phyloP scores from a whole-genome alignment of 83 land plant species.

The Picea engelmannii region DNA sequence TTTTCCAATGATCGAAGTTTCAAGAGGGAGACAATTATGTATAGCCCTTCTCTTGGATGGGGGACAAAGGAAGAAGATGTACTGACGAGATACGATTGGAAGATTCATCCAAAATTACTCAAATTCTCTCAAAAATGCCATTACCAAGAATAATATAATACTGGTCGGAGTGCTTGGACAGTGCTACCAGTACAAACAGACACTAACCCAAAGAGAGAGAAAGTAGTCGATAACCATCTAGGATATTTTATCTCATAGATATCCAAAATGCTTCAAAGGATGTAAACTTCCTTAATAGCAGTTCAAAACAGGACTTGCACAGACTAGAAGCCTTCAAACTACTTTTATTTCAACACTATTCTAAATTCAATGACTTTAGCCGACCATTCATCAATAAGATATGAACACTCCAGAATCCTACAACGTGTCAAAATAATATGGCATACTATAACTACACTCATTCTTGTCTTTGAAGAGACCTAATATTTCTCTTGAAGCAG shows the following conservation, averaged over 20 bases:
- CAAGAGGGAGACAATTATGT: too few species aligned
- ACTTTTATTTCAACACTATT: background rate
- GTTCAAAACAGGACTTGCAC: background rate
- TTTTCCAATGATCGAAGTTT: too few species aligned
- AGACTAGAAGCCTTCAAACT: background rate
- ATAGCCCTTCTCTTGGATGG: too few species aligned
- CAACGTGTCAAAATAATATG: background rate
- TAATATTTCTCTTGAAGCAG: background rate
- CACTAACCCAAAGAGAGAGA: too few species aligned
- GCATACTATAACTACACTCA: conserved; percentile 12
- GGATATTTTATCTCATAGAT: background rate
- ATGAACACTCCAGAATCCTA: conserved; percentile 5
- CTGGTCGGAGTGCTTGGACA: background rate
- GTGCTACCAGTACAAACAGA: background rate
- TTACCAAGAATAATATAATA: conserved; percentile 9
- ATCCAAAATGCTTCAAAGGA: background rate
- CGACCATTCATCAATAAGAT: background rate
- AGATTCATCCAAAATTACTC: background rate
- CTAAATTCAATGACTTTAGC: background rate
- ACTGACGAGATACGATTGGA: too few species aligned
- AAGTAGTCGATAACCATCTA: background rate
- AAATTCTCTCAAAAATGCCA: background rate
- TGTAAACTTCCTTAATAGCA: background rate
- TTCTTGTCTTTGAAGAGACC: background rate
- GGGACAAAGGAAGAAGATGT: too few species aligned